Percentiles rank a stretch among this genome's conserved stretches.
Conservation (phyloP, 768 basidiomycete species). For the Clavulina sp. region DNA sequence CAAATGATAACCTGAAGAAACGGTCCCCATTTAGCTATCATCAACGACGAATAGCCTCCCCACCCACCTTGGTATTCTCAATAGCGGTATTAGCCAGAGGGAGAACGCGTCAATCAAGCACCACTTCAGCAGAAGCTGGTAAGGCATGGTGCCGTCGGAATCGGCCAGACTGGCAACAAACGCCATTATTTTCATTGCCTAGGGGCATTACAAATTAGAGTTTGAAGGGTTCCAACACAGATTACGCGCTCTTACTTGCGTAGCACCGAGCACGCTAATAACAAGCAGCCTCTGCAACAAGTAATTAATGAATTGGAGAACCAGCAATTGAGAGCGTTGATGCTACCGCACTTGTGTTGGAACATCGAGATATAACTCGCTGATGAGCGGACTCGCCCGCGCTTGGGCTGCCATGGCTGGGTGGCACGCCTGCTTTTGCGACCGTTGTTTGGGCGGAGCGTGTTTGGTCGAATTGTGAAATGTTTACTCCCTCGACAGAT, state of each 20-base stretch:
- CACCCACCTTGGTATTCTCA: conserved; percentile 20
- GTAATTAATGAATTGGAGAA: not conserved
- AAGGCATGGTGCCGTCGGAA: conserved; percentile 8
- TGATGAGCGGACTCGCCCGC: too few relatives aligned
- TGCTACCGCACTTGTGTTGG: not conserved
- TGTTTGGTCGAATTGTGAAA: too few relatives aligned
- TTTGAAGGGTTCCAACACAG: not conserved
- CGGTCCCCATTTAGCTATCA: not conserved
- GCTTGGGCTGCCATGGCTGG: too few relatives aligned
- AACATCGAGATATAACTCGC: not conserved
- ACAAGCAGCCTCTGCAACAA: not conserved
- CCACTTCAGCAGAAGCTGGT: conserved; percentile 30
- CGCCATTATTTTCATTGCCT: not conserved
- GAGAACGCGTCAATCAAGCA: conserved; percentile 15
- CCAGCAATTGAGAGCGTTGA: not conserved
- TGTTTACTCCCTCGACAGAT: too few relatives aligned
- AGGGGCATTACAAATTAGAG: not conserved
- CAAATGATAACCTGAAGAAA: conserved; percentile 15
- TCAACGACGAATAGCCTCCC: not conserved
- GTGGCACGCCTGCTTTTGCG: too few relatives aligned
- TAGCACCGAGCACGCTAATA: conserved; percentile 1
- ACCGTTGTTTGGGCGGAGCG: too few relatives aligned
- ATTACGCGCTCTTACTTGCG: not conserved
- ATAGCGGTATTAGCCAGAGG: conserved; percentile 16
- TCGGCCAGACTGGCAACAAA: not conserved